A percentile compares a stretch with the other conserved stretches of the same genome.
These are phyloP conservation scores for Paecilomyces niveus DNA, from an alignment of 2,329 filamentous ascomycete genomes.

Conservation along the genomic window DNA sequence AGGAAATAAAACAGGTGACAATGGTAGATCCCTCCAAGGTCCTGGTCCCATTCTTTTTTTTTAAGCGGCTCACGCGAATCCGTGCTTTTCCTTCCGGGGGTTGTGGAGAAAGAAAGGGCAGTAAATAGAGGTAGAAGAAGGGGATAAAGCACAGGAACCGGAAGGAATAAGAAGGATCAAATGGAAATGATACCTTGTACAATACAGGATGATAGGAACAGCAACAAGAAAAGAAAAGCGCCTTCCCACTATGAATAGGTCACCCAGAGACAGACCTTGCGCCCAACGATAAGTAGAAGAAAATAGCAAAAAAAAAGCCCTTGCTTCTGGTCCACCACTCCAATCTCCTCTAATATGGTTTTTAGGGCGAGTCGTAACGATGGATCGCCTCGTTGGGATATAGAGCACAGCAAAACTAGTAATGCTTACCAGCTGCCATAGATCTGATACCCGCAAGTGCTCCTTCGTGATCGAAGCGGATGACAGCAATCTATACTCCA, in stretches of 20 bases:
- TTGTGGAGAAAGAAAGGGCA: background rate
- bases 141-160: background rate
- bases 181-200: conserved; percentile 1
- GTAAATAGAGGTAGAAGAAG: background rate
- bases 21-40: too few species aligned
- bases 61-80: background rate
- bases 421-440: too few species aligned
- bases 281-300: background rate
- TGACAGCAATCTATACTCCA: background rate
- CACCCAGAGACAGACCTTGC: background rate
- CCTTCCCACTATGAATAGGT: background rate
- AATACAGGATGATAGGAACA: background rate
- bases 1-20: too few species aligned
- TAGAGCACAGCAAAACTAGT: background rate
- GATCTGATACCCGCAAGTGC: background rate
- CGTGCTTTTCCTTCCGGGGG: background rate
- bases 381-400: background rate
- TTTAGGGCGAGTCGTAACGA: background rate
- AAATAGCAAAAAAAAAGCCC: background rate
- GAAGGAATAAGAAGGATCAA: conserved; percentile 3
- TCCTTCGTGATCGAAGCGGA: background rate
- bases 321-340: background rate
- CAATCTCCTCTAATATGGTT: background rate
- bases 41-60: background rate
- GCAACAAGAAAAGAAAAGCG: background rate